Percentiles rank a stretch among this genome's conserved stretches.
These are phyloP conservation scores for Geosmithia flava DNA, from an alignment of 2,329 filamentous ascomycete species.

Conservation along the genomic window DNA sequence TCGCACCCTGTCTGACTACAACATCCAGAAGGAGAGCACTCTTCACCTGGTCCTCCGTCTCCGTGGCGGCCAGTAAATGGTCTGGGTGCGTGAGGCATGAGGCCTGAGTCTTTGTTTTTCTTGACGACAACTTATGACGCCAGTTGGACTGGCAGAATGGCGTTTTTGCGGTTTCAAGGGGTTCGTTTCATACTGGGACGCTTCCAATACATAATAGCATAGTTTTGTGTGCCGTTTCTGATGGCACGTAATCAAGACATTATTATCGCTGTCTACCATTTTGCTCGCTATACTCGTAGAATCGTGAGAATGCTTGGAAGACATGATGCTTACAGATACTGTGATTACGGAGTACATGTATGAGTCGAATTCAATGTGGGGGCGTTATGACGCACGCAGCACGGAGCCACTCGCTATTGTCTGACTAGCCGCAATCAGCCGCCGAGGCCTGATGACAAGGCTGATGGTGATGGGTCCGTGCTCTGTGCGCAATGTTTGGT, in stretches of 20 bases:
- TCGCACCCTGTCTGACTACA: conserved; percentile 82
- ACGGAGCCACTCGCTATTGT: background rate
- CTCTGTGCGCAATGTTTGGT: background rate
- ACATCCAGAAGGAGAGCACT: conserved; percentile 89
- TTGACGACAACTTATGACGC: conserved; percentile 1
- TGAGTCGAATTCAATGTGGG: background rate
- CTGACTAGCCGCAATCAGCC: background rate
- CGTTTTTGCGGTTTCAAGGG: conserved; percentile 1
- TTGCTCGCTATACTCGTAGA: too few relatives aligned
- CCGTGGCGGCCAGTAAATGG: conserved; percentile 51
- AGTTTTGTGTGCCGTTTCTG: background rate
- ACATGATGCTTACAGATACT: background rate
- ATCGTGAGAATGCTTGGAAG: too few relatives aligned
- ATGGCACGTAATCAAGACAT: background rate
- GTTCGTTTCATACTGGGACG: background rate
- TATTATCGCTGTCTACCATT: background rate
- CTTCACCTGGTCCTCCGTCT: conserved; percentile 81
- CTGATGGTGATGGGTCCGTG: background rate
- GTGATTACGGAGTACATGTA: background rate
- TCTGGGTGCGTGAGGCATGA: background rate
- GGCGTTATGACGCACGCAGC: background rate
- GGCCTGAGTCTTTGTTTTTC: background rate
- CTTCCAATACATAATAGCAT: background rate
- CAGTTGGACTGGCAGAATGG: conserved; percentile 1
- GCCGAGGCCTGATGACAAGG: background rate